Conservation (phyloP, 306 rosid genomes). For the Acacia melanoxylon region DNA sequence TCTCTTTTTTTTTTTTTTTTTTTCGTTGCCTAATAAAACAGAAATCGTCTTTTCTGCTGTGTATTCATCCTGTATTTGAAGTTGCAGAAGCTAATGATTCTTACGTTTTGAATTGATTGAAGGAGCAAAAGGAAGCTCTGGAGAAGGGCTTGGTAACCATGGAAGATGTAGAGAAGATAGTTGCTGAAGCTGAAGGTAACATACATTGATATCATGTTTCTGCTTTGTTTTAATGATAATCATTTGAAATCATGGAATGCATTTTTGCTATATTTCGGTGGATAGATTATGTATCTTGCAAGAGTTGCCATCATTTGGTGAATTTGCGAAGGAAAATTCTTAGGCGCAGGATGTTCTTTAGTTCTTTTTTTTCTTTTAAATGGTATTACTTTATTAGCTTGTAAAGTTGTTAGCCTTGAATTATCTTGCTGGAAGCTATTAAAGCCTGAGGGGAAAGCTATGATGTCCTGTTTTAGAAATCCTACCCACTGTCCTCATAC, state of each 20-base stretch:
- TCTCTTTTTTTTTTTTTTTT: not conserved
- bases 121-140: slow-evolving; percentile 82
- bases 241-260: not conserved
- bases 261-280: not conserved
- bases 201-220: not conserved
- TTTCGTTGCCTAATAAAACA: not conserved
- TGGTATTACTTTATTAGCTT: not conserved
- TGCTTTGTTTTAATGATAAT: not conserved
- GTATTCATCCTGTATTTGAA: not conserved
- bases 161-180: slow-evolving; percentile 90
- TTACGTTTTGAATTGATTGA: slow-evolving; percentile 6
- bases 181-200: slow-evolving; percentile 73
- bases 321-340: not conserved
- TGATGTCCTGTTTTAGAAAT: not conserved
- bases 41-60: not conserved
- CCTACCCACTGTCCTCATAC: not conserved
- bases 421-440: not conserved
- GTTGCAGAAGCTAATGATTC: not conserved
- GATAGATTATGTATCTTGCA: not conserved
- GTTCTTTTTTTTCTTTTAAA: not conserved
- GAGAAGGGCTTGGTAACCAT: slow-evolving; percentile 62
- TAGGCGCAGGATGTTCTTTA: not conserved
- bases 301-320: not conserved
- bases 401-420: not conserved
- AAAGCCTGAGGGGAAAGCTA: not conserved